Evolutionary conservation across 2,329 filamentous ascomycete genomes (phyloP).

Genomic region (Elsinoe australis): DNA sequence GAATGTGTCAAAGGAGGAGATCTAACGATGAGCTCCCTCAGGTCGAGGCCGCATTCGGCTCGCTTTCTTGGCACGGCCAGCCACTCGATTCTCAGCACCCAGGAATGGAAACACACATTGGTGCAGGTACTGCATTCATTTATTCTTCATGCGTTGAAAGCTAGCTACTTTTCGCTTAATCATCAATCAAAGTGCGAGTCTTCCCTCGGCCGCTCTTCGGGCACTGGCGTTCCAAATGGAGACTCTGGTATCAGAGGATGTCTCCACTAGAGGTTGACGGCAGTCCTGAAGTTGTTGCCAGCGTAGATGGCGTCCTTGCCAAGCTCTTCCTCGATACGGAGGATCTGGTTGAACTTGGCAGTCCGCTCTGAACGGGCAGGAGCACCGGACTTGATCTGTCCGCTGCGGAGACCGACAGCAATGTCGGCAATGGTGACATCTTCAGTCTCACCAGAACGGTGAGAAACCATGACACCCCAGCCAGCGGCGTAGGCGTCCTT

Average conservation of each 20-base stretch:
- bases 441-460: slow-evolving; percentile 98
- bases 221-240: background rate
- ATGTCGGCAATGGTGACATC: slow-evolving; percentile 99
- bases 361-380: slow-evolving; percentile 95
- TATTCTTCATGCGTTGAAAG: background rate
- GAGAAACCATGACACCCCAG: slow-evolving; percentile 99
- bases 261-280: slow-evolving; percentile 87
- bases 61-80: slow-evolving; percentile 6
- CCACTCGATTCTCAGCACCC: background rate
- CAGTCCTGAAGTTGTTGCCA: slow-evolving; percentile 81
- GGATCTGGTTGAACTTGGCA: slow-evolving; percentile 99
- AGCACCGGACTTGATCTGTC: slow-evolving; percentile 98
- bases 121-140: slow-evolving; percentile 1
- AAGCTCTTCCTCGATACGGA: slow-evolving; percentile 98
- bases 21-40: too few species aligned
- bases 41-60: too few species aligned
- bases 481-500: slow-evolving; percentile 94
- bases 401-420: slow-evolving; percentile 88
- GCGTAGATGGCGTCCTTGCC: slow-evolving; percentile 81
- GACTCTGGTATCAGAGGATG: too few species aligned
- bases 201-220: background rate
- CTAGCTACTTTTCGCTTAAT: slow-evolving; percentile 10
- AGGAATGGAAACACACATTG: slow-evolving; percentile 4
- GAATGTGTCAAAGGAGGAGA: too few species aligned
- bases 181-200: background rate